These are phyloP conservation scores for Collybiopsis luxurians DNA, from an alignment of 768 basidiomycete species.

Conservation along the genomic window DNA sequence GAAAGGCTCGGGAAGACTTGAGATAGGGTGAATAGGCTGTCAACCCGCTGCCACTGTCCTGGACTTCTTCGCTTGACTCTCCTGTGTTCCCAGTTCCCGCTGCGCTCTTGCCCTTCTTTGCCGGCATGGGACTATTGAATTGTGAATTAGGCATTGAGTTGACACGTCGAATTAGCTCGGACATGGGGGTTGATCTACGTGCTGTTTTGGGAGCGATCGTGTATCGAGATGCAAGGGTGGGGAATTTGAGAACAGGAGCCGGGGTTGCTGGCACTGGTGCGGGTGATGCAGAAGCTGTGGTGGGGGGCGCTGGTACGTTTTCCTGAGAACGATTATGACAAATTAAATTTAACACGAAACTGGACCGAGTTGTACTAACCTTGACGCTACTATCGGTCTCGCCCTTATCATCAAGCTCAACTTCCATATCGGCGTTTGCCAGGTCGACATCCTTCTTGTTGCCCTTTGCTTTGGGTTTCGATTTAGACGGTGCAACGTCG, in stretches of 20 bases:
- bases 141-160: slow-evolving; percentile 67
- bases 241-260: background rate
- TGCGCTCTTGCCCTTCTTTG: background rate
- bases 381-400: background rate
- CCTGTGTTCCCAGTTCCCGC: slow-evolving; percentile 7
- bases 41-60: background rate
- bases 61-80: background rate
- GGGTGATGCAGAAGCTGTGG: slow-evolving; percentile 1
- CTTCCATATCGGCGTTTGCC: background rate
- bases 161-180: slow-evolving; percentile 71
- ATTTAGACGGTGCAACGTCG: background rate
- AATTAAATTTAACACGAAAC: background rate
- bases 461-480: background rate
- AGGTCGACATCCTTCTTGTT: background rate
- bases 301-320: background rate
- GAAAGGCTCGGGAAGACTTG: slow-evolving; percentile 59
- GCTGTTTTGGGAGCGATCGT: slow-evolving; percentile 43
- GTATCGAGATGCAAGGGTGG: slow-evolving; percentile 32
- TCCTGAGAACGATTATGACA: background rate
- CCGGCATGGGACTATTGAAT: slow-evolving; percentile 32
- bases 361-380: background rate
- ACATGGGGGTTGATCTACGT: slow-evolving; percentile 59
- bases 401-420: background rate
- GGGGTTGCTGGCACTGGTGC: slow-evolving; percentile 7
- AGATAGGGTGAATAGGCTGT: slow-evolving; percentile 60